Base-by-base conservation (phyloP, 176 grass and related monocot species). In the Leersia perrieri region DNA sequence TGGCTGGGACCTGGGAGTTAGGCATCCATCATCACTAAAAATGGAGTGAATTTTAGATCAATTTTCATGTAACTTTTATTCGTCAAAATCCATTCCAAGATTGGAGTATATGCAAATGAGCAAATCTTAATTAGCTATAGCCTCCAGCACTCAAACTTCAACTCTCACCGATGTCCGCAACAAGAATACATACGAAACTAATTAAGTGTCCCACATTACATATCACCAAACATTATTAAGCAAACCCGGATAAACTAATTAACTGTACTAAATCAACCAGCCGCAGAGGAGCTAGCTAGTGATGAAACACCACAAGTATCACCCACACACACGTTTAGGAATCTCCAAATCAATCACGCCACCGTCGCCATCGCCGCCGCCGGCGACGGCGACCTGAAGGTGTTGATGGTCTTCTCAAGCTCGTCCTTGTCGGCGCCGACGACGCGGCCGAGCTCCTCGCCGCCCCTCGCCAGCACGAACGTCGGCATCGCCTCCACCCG, bases 401-500 rank as follows among this genome's bases (percentile, higher is more conserved):
- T 73, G 39, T 53, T 20, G 47, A 91, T 87, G 62, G 61, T 83
- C 80, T 33, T 91, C 78, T 91, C 84, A 31, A 91, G 89, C 13
- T 87, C 84, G 29, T 87, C 80, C 72, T 91, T 91, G 25, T 67
- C 66, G 7, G 80, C 89, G 32, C 89, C 89, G 1, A 91, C 75
- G 27, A 91, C 38, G 34, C 89, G 79, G 49, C 69, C 65, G 28
- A 87, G 64, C 55, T 91, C 89, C 20, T 73, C 26, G 14, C 84
- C 89, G 16, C 80, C 76, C 75, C 84, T 88, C 36, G 73, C 64
- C 22, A 91, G 80, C 64, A 91, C 65, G 68, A 91, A 88, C 14
- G 89, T 87, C 32, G 89, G 85, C 89, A 91, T 91, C 3, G 85
- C 85, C 80, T 78, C 62, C 39, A 91, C 89, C 22, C 60, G 30